Conservation (phyloP, 1,284 basidiomycete genomes). For the Ustilago curta region DNA sequence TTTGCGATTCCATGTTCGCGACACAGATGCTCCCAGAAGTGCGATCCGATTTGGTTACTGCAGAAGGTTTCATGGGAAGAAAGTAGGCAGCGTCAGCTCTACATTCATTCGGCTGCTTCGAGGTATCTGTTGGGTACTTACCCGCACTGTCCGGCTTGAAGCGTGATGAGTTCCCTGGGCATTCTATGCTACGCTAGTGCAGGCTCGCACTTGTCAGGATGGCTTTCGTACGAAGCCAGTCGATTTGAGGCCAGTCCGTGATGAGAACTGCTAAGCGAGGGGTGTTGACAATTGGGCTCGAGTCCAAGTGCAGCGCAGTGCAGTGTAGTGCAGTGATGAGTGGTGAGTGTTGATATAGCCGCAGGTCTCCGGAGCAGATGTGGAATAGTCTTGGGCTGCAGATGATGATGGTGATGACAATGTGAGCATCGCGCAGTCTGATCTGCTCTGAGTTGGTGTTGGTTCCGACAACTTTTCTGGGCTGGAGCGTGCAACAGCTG, state of each 20-base stretch:
- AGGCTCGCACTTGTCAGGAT: not conserved
- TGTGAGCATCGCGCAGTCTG: not conserved
- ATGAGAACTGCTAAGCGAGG: not conserved
- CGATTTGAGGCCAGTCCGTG: not conserved
- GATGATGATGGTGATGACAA: conserved; percentile 6
- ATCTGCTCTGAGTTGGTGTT: conserved; percentile 16
- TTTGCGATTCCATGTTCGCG: conserved; percentile 66
- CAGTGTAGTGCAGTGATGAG: not conserved
- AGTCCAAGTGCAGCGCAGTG: not conserved
- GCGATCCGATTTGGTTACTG: conserved; percentile 67
- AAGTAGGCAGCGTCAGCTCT: conserved; percentile 2
- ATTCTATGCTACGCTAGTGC: conserved; percentile 27
- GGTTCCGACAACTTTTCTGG: conserved; percentile 28
- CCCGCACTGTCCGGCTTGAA: conserved; percentile 69
- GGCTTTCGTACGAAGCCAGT: not conserved
- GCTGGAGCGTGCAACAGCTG: not conserved
- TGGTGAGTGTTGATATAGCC: not conserved
- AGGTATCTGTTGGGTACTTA: conserved; percentile 9
- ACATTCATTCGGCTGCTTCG: not conserved
- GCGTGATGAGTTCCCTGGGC: conserved; percentile 68
- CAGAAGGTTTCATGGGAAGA: not conserved
- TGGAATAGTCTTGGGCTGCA: not conserved
- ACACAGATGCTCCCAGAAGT: conserved; percentile 69
- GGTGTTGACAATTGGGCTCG: not conserved
- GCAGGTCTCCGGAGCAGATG: not conserved